Percentiles rank a stretch among this genome's conserved stretches.
phyloP scores from a whole-genome alignment of 148 eudicot genomes.

The Salicornia ramosissima region DNA sequence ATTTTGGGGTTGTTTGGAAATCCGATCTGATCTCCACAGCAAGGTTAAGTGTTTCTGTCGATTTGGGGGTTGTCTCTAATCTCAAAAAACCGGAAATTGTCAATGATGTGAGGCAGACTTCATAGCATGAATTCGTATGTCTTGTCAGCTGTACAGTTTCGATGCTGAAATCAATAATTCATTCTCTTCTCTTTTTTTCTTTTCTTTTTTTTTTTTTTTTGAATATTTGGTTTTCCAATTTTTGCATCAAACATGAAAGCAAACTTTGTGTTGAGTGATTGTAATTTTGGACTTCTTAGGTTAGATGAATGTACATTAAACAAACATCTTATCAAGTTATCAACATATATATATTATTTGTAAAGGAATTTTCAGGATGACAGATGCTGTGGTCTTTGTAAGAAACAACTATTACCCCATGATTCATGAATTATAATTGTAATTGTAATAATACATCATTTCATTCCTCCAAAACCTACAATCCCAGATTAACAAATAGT shows the following conservation, averaged over 20 bases:
- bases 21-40: background rate
- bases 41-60: background rate
- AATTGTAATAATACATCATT: background rate
- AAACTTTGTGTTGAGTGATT: background rate
- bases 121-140: background rate
- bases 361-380: slow-evolving; percentile 3
- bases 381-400: background rate
- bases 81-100: slow-evolving; percentile 1
- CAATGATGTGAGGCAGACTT: slow-evolving; percentile 15
- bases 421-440: too few relatives aligned
- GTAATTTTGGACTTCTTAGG: slow-evolving; percentile 7
- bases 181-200: background rate
- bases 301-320: slow-evolving; percentile 19
- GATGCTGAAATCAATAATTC: background rate
- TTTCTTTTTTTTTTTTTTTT: too few relatives aligned
- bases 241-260: background rate
- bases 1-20: too few relatives aligned
- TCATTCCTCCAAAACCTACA: background rate
- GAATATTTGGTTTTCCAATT: too few relatives aligned
- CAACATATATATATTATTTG: background rate
- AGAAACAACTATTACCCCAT: too few relatives aligned
- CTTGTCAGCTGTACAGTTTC: slow-evolving; percentile 21
- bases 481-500: background rate
- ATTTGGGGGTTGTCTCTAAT: background rate
- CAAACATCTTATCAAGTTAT: background rate